Base-by-base conservation (phyloP, 2,329 filamentous ascomycete species). In the Fragosphaeria purpurea region DNA sequence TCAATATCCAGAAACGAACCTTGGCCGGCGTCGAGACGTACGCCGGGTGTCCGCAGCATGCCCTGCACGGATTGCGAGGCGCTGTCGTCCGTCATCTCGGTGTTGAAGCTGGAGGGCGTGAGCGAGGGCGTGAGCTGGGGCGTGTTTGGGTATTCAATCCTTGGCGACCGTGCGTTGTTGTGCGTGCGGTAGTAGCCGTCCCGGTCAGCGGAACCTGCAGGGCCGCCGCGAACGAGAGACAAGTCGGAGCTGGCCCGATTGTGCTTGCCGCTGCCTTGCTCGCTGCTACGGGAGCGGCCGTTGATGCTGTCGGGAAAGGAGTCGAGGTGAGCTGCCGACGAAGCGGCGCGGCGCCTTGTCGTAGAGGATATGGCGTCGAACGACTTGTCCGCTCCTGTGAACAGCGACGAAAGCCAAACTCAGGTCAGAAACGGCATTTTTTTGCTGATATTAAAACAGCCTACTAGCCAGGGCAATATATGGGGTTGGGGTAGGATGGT, bases 171-270 rank as follows among this genome's bases (percentile, higher is more conserved):
- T 42, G 71, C 68, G 44, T 66, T 66, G 54, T 72, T 66, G 54
- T 72, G 68, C 31, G 62, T 61, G 55, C 66, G 60, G 50, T 68
- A 64, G 51, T 68, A 66, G 50, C 68, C 65, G 30, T 67, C 66
- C 51, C 53, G 55, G 34, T 57, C 55, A 31, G 31, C 46, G 11
- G 67, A 69, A 55, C 74, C 68, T 55, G 74, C 69, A 52, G 70
- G 71, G 57, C 75, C 74, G 51, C 74, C 77, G 55, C 75, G 76
- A 51, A 79, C 67, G 44, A 79, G 65, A 46, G 82, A 83, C 57
- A 82, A 75, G 63, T 88, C 84, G 49, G 84, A 87, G 66, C 82
- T 86, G 50, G 83, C 80, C 57, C 83, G 79, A 61, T 77, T 83
- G 65, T 85, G 81, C 61, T 76, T 85, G 68, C 74, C 83, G 48